Evolutionary conservation across 2,329 filamentous ascomycete genomes (phyloP), one percentile per base, ranked within the genome.

Genomic region (Sclerotinia spermophila): DNA sequence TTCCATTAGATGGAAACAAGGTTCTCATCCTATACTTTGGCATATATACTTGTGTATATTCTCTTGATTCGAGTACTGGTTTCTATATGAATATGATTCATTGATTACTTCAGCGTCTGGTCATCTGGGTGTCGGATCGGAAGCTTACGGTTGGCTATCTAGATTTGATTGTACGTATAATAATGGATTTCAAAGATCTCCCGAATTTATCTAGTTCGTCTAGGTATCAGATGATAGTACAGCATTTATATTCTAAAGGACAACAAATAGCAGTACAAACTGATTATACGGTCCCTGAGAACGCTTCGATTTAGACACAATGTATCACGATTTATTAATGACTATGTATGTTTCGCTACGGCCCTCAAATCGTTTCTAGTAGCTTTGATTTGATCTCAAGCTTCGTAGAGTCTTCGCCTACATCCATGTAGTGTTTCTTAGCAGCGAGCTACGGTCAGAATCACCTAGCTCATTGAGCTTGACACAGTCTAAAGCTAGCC

Each of bases 241-340:
- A 48, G 24, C 24, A 48, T n/a, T 11, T 15, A 5, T 11, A 15
- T 51, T n/a, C 15, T n/a, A 13, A 51, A 15, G 10, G 11, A 15
- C 5, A n/a, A 27, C 2, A 27, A 4, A 27, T 2, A 15, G 45
- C 1, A 27, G n/a, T 24, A 51, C 45, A 24, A 15, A 13, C n/a
- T 27, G 5, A 4, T n/a, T 27, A 3, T 15, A 51, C 0, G 15
- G 4, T 5, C 13, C 7, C n/a, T 2, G 15, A 27, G 24, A 1
- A 27, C 24, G n/a, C 11, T 13, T 15, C 15, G 24, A n/a, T n/a
- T 11, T 6, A n/a, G 24, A 51, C 1, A 13, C 15, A 51, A 6
- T 51, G n/a, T 11, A 51, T 11, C 0, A 24, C n/a, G 10, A 51
- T 15, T 3, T 6, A 51, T 15, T 27, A 4, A 15, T n/a, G 4